Percentiles rank a stretch among this genome's conserved stretches.
Conservation (phyloP, 805 yeast species). For the Candida caryicola region DNA sequence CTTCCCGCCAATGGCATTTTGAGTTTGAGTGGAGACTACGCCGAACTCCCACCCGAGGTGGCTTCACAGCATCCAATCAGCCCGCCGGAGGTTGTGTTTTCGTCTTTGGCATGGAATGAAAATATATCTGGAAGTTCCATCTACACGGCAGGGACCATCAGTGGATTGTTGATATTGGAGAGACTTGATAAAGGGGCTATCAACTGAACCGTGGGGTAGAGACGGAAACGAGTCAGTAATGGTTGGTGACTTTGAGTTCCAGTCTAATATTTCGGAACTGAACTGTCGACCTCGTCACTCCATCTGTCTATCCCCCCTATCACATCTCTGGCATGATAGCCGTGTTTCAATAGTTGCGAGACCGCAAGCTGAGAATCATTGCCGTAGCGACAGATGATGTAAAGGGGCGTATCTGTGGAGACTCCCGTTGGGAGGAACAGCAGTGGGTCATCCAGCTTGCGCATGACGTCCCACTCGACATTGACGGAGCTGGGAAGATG, state of each 20-base stretch:
- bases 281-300: constrained; percentile 57
- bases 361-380: constrained; percentile 87
- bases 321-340: constrained; percentile 58
- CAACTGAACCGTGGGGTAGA: no score
- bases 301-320: constrained; percentile 76
- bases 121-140: constrained; percentile 38
- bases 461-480: constrained; percentile 55
- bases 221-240: no score
- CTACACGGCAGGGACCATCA: constrained; percentile 51
- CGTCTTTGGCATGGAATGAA: constrained; percentile 59
- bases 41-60: constrained; percentile 28
- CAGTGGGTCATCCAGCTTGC: constrained; percentile 21
- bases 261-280: constrained; percentile 59
- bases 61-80: constrained; percentile 31
- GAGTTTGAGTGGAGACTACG: constrained; percentile 25
- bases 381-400: constrained; percentile 81
- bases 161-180: constrained; percentile 51
- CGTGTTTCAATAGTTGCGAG: constrained; percentile 49
- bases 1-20: constrained; percentile 13
- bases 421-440: constrained; percentile 15
- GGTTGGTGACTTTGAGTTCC: no score
- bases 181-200: constrained; percentile 32
- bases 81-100: constrained; percentile 51
- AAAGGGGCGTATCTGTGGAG: constrained; percentile 31
- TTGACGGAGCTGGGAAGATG: constrained; percentile 57